Percentiles rank a stretch among this genome's conserved stretches.
Evolutionary conservation across 163 green algal species (phyloP).

Genomic region (Chlamydomonas reinhardtii): DNA sequence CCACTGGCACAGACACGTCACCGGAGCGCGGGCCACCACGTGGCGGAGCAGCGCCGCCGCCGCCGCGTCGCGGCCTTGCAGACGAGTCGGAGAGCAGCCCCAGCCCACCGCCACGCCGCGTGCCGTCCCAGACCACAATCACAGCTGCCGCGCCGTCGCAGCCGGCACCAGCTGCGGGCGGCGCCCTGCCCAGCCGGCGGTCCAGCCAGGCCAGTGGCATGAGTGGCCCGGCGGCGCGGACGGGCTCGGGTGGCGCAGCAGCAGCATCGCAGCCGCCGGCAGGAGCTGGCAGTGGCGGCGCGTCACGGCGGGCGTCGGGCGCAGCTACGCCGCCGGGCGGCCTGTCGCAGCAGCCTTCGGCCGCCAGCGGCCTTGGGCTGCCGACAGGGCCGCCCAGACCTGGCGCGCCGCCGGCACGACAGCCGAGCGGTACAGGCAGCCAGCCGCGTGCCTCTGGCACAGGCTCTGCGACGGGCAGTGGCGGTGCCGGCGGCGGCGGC

Average conservation of each 20-base stretch:
- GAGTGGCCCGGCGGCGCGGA: background rate
- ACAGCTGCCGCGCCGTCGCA: background rate
- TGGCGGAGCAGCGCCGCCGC: background rate
- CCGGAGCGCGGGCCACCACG: background rate
- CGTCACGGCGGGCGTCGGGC: background rate
- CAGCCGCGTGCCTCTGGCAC: background rate
- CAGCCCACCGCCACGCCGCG: slow-evolving; percentile 7
- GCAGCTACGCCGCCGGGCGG: background rate
- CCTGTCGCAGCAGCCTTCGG: slow-evolving; percentile 13
- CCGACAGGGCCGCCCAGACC: background rate
- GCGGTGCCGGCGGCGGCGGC: too few relatives aligned
- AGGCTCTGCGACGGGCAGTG: background rate
- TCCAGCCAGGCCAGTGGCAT: background rate
- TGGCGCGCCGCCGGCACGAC: too few relatives aligned
- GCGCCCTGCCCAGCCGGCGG: background rate
- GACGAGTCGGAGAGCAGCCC: slow-evolving; percentile 33
- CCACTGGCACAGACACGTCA: slow-evolving; percentile 15
- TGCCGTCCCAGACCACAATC: background rate
- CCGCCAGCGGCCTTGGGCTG: background rate
- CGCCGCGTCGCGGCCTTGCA: background rate
- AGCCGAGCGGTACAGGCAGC: background rate
- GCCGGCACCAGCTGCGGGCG: background rate
- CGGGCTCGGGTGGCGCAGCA: background rate
- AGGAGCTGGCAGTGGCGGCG: too few relatives aligned
- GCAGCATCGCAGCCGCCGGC: too few relatives aligned